These are phyloP conservation scores for Fusarium acutatum DNA, from an alignment of 2,329 filamentous ascomycete species.

Conservation along the genomic window DNA sequence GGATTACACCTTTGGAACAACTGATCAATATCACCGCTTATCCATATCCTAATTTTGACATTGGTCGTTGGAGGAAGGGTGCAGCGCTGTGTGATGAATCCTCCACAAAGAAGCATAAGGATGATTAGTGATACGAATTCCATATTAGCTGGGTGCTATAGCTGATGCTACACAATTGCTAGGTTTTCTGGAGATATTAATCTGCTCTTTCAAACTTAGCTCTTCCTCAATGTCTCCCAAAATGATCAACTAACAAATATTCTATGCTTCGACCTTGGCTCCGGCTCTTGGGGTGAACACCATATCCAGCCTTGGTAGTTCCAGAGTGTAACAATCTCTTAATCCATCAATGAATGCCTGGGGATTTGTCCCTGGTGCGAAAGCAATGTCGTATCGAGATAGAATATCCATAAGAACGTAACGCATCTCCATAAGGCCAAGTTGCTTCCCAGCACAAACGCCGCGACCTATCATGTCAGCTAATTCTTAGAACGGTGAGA, in stretches of 20 bases:
- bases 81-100: neutral
- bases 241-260: rapidly evolving
- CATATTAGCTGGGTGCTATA: rapidly evolving
- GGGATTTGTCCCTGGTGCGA: neutral
- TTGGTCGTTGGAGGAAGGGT: neutral
- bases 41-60: neutral
- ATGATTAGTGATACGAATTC: neutral
- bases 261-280: rapidly evolving
- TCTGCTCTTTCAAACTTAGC: neutral
- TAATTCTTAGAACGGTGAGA: rapidly evolving
- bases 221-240: rapidly evolving
- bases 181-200: rapidly evolving
- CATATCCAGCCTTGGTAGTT: neutral
- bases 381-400: neutral
- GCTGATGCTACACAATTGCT: rapidly evolving
- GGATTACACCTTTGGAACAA: neutral
- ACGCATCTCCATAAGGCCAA: conserved; percentile 30
- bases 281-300: neutral
- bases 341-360: neutral
- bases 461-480: conserved; percentile 6
- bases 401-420: conserved; percentile 15
- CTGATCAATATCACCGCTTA: neutral
- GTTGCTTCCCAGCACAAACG: conserved; percentile 29
- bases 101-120: neutral
- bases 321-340: conserved; percentile 23